phyloP scores from a whole-genome alignment of 495 filamentous ascomycete genomes.

The Neurospora sublineolata region DNA sequence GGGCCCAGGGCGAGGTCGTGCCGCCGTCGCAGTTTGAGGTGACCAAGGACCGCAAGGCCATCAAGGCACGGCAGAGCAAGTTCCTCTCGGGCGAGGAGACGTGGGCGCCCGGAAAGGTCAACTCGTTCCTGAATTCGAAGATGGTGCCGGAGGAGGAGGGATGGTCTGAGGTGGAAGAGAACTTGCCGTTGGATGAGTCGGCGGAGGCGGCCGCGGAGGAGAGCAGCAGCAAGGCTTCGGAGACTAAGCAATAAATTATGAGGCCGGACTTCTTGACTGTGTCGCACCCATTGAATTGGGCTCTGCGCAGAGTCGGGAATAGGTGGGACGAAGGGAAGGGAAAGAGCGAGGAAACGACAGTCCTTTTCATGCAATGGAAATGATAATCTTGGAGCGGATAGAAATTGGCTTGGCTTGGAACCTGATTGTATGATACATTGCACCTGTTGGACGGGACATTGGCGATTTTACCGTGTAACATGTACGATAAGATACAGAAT shows the following conservation, averaged over 20 bases:
- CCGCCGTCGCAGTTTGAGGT: constrained; percentile 8
- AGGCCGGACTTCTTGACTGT: neutral
- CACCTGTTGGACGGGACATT: neutral
- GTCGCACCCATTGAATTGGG: neutral
- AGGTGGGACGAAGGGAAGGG: neutral
- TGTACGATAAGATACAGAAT: neutral
- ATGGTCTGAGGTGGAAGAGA: constrained; percentile 22
- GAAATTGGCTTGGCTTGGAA: neutral
- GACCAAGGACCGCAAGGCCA: constrained; percentile 9
- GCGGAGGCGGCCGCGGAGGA: constrained; percentile 10
- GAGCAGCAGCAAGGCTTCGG: neutral
- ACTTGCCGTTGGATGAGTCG: constrained; percentile 1
- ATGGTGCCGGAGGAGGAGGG: constrained; percentile 18
- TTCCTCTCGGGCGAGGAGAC: constrained; percentile 18
- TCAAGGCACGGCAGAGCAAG: constrained; percentile 24
- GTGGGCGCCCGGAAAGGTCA: constrained; percentile 38
- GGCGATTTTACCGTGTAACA: neutral
- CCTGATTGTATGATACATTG: neutral
- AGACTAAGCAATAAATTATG: neutral
- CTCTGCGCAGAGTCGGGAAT: neutral
- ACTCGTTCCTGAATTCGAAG: constrained; percentile 27
- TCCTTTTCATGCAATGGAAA: neutral
- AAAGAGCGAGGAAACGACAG: neutral
- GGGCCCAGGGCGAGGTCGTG: constrained; percentile 13
- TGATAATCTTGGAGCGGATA: neutral